Conservation (phyloP, 2,329 filamentous ascomycete species). For the Penicillium sp. region DNA sequence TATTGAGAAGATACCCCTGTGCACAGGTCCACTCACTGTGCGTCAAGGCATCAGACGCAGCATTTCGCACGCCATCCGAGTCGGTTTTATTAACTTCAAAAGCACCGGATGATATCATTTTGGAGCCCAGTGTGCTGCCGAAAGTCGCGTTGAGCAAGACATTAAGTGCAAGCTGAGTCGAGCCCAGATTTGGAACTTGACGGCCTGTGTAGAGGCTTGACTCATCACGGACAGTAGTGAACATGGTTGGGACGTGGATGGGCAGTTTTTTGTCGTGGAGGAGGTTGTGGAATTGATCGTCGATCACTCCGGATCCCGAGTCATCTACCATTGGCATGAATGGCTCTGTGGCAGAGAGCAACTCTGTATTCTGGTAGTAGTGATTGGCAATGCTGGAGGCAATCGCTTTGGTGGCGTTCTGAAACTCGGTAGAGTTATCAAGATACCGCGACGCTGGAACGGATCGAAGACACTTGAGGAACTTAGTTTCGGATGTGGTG, state of each 20-base stretch:
- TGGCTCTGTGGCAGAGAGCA: conserved; percentile 25
- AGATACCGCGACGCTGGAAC: conserved; percentile 24
- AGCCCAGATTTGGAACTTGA: conserved; percentile 12
- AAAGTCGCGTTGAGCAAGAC: conserved; percentile 17
- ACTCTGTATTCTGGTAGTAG: conserved; percentile 19
- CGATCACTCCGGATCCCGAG: conserved; percentile 24
- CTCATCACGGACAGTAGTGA: conserved; percentile 30
- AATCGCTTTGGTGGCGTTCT: conserved; percentile 6
- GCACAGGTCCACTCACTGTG: conserved; percentile 14
- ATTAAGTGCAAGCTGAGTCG: conserved; percentile 12
- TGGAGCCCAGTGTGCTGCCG: conserved; percentile 15
- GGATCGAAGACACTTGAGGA: conserved; percentile 26
- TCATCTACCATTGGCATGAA: conserved; percentile 33
- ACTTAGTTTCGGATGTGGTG: conserved; percentile 7
- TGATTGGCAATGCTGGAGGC: conserved; percentile 9
- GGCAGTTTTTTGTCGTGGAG: conserved; percentile 22
- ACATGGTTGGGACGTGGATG: conserved; percentile 30
- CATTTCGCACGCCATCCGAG: conserved; percentile 21
- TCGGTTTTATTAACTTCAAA: conserved; percentile 17
- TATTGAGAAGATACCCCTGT: conserved; percentile 7
- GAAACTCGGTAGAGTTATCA: conserved; percentile 22
- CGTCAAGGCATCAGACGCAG: conserved; percentile 9
- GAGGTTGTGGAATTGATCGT: conserved; percentile 30
- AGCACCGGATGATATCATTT: conserved; percentile 13
- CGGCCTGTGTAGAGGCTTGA: conserved; percentile 19